Evolutionary conservation across 2,329 filamentous ascomycete genomes (phyloP).

Genomic region (Ophiostoma ips): DNA sequence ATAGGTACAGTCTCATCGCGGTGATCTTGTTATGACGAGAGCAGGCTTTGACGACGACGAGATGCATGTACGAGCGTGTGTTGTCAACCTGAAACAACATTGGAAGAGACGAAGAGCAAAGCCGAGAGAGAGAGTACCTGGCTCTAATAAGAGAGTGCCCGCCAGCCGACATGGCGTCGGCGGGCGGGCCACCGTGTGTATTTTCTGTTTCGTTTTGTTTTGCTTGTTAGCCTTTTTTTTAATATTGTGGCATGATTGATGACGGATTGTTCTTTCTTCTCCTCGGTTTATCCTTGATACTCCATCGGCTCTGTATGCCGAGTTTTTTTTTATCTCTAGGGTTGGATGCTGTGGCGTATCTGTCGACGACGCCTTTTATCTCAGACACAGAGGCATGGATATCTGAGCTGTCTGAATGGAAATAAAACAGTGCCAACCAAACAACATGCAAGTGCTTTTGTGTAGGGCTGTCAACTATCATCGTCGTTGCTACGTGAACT

Average conservation of each 20-base stretch:
- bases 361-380: neutral
- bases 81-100: neutral
- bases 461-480: no score
- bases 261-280: neutral
- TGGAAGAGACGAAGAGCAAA: neutral
- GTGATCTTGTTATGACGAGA: neutral
- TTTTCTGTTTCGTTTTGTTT: neutral
- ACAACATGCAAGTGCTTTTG: no score
- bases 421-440: no score
- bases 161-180: neutral
- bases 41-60: slow-evolving; percentile 1
- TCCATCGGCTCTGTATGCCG: neutral
- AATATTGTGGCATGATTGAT: slow-evolving; percentile 2
- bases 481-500: no score
- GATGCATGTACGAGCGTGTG: slow-evolving; percentile 4
- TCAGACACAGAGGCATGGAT: no score
- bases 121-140: neutral
- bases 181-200: neutral
- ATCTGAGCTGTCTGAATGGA: no score
- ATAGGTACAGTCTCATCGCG: neutral
- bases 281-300: neutral
- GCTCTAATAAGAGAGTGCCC: neutral
- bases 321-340: neutral
- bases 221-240: neutral
- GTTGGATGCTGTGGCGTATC: neutral